phyloP scores from a whole-genome alignment of 164 flowering plant species.

The Berberis vulgaris region DNA sequence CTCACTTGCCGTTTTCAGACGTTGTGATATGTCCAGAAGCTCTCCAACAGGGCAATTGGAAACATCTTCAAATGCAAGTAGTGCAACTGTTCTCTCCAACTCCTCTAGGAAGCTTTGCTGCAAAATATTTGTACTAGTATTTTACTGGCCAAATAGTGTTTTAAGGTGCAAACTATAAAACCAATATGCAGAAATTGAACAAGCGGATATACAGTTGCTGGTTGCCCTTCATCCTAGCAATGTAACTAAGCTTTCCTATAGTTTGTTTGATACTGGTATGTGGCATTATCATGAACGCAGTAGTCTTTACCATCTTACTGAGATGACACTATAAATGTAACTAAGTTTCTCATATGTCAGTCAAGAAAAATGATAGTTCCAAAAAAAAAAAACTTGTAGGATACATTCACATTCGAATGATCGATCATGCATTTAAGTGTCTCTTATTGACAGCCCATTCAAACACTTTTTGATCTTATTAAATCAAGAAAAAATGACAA shows the following conservation, averaged over 20 bases:
- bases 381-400: no score
- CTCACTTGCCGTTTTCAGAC: constrained; percentile 89
- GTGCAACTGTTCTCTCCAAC: constrained; percentile 85
- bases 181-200: background rate
- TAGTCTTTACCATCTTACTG: no score
- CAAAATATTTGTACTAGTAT: constrained; percentile 10
- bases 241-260: background rate
- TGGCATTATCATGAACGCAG: no score
- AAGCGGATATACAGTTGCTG: background rate
- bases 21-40: constrained; percentile 86
- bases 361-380: no score
- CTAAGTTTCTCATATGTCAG: no score
- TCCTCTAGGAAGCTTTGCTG: constrained; percentile 93
- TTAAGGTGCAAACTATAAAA: no score
- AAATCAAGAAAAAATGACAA: background rate
- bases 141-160: background rate
- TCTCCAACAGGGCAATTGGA: constrained; percentile 81
- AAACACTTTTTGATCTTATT: background rate
- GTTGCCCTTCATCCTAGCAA: background rate
- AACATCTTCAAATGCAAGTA: constrained; percentile 90
- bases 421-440: no score
- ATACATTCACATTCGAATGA: no score
- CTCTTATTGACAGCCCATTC: no score
- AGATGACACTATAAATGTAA: no score
- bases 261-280: no score